Base-by-base conservation (phyloP, 352 stramenopile species). In the Pythium aquatile region DNA sequence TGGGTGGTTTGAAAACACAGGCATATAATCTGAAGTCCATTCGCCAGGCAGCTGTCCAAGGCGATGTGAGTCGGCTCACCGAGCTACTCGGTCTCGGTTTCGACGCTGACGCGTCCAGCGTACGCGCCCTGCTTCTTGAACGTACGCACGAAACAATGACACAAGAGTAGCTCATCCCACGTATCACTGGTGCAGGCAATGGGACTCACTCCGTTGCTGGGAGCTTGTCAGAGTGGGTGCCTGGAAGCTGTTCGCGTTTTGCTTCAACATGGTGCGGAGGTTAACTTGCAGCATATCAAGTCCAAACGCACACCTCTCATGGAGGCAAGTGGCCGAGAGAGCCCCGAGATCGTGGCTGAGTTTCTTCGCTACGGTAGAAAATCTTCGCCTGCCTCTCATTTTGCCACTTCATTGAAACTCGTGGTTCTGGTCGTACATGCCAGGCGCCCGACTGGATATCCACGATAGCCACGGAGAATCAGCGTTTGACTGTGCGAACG, bases 11-110 rank as follows among this genome's bases (percentile, higher is more conserved):
- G 10, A 30, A 6, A 24, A 7, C 10, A n/a, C 47, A 91, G 83
- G 79, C 79, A 72, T 74, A 88, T 58, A 87, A 87, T 60, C 65
- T 88, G 30, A 78, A 87, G 44, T 85, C 77, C 4, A 90, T 91
- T 46, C 83, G 83, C 1, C 76, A 89, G 61, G 83, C 81, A 28
- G 77, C 80, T 24, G 83, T 91, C 62, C 69, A 76, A 47, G 83
- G 80, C 10, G 73, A 91, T 61, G 26, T 81, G 14, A 72, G 69
- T 26, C 72, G 79, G 6, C 68, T 91, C 13, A 58, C 70, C 24
- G 73, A 83, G 28, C 51, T 91, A 26, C 61, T 91, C 2, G 58
- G 64, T 10, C 69, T 73, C 30, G 83, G 83, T 6, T 89, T 87
- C 40, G 81, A 78, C 20, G 68, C 76, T 1, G 74, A 91, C 55